Percentiles rank a stretch among this genome's conserved stretches.
Evolutionary conservation across 257 asterid species (phyloP).

Genomic region (Ophiorrhiza pumila): DNA sequence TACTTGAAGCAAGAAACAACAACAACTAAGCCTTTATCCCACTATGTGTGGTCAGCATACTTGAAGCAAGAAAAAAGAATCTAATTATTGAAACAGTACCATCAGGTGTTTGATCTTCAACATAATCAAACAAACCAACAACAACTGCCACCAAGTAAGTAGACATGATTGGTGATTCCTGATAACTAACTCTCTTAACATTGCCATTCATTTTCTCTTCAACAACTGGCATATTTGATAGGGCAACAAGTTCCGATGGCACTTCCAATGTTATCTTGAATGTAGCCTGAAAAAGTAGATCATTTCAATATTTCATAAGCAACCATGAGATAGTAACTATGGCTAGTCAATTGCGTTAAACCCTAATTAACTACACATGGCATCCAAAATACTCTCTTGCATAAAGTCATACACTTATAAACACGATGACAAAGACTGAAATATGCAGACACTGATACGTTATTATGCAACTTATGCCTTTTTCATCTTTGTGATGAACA

Average conservation of each 20-base stretch:
- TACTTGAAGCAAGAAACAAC: slow-evolving; percentile 11
- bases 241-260: slow-evolving; percentile 82
- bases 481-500: not conserved
- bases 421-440: not conserved
- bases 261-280: slow-evolving; percentile 92
- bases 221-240: slow-evolving; percentile 81
- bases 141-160: slow-evolving; percentile 97
- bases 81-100: slow-evolving; percentile 38
- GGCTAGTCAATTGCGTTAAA: not conserved
- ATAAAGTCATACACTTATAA: not conserved
- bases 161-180: slow-evolving; percentile 97
- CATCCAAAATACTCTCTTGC: not conserved
- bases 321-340: not conserved
- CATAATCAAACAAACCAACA: slow-evolving; percentile 87
- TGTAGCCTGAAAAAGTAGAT: slow-evolving; percentile 20
- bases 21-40: too few species aligned
- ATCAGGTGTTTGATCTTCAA: slow-evolving; percentile 88
- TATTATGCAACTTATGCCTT: not conserved
- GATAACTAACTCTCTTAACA: slow-evolving; percentile 67
- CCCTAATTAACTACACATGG: not conserved
- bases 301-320: not conserved
- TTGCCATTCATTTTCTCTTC: slow-evolving; percentile 65
- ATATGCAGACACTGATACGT: not conserved
- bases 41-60: too few species aligned
- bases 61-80: not conserved